A percentile compares a stretch with the other conserved stretches of the same genome.
Conservation (phyloP, 202 grass and related monocot genomes). For the Tripidium arundinaceum region DNA sequence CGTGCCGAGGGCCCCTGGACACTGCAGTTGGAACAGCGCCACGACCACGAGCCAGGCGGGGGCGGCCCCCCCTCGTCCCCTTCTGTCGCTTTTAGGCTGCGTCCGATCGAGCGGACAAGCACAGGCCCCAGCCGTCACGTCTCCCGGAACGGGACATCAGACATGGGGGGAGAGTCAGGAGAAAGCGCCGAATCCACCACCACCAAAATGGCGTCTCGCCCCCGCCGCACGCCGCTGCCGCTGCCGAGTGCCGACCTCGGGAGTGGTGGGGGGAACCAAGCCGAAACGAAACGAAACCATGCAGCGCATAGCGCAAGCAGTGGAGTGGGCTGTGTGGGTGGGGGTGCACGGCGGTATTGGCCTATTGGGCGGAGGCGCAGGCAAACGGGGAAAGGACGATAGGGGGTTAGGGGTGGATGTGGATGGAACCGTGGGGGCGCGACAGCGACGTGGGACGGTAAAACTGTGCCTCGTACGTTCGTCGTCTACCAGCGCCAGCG, state of each 20-base stretch:
- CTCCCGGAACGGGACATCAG: conserved; percentile 5
- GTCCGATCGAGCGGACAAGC: background rate
- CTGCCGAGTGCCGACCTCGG: conserved; percentile 10
- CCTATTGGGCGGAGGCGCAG: too few relatives aligned
- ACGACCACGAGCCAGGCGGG: too few relatives aligned
- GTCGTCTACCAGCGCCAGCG: too few relatives aligned
- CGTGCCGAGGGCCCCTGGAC: too few relatives aligned
- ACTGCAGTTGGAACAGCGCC: background rate
- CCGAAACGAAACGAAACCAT: background rate
- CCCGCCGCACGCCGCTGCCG: background rate
- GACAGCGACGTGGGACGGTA: background rate
- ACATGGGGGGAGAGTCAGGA: background rate
- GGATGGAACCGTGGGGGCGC: background rate
- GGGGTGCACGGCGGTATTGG: background rate
- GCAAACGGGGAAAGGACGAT: conserved; percentile 6
- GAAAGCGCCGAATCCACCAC: conserved; percentile 5
- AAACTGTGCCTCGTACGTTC: too few relatives aligned
- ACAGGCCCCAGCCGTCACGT: background rate
- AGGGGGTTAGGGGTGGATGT: too few relatives aligned
- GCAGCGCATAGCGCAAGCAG: too few relatives aligned
- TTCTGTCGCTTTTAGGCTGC: too few relatives aligned
- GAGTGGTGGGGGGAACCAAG: background rate
- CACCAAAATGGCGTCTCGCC: background rate
- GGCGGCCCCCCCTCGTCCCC: too few relatives aligned
- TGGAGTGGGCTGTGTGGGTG: too few relatives aligned